Evolutionary conservation across 169 alveolate species (phyloP).

Genomic region (Amoebophrya sp.): DNA sequence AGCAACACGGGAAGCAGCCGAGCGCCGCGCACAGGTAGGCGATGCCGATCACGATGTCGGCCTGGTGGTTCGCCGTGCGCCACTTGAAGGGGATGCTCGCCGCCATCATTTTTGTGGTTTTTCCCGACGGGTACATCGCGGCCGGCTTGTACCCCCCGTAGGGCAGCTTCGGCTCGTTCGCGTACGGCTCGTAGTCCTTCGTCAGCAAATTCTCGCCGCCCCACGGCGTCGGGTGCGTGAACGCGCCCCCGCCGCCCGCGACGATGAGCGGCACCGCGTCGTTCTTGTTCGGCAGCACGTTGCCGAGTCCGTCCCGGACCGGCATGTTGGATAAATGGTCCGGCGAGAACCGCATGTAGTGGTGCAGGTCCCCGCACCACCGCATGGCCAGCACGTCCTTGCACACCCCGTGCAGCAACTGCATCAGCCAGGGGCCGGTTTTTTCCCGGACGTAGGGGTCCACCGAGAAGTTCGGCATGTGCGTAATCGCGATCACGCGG

Average conservation of each 20-base stretch:
- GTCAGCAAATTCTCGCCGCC: background rate
- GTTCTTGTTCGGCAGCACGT: background rate
- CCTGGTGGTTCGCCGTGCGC: background rate
- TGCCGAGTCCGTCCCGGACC: background rate
- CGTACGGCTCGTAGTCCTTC: background rate
- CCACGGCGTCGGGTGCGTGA: constrained; percentile 17
- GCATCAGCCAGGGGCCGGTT: constrained; percentile 2
- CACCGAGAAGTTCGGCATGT: background rate
- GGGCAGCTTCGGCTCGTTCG: background rate
- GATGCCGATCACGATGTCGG: background rate
- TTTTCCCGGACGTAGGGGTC: background rate
- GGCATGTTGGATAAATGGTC: background rate
- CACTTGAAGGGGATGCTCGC: background rate
- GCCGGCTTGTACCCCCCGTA: background rate
- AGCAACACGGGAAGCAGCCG: background rate
- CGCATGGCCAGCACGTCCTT: constrained; percentile 18
- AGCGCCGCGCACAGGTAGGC: background rate
- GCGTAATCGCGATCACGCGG: constrained; percentile 7
- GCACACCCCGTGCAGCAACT: background rate
- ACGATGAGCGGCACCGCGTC: constrained; percentile 8
- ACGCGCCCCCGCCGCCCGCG: constrained; percentile 17
- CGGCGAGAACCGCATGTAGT: constrained; percentile 13
- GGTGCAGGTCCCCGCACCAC: constrained; percentile 8
- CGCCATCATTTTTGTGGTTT: background rate
- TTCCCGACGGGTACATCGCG: background rate